Base-by-base conservation (phyloP, 495 filamentous ascomycete genomes). In the Aspergillus conjunctus region DNA sequence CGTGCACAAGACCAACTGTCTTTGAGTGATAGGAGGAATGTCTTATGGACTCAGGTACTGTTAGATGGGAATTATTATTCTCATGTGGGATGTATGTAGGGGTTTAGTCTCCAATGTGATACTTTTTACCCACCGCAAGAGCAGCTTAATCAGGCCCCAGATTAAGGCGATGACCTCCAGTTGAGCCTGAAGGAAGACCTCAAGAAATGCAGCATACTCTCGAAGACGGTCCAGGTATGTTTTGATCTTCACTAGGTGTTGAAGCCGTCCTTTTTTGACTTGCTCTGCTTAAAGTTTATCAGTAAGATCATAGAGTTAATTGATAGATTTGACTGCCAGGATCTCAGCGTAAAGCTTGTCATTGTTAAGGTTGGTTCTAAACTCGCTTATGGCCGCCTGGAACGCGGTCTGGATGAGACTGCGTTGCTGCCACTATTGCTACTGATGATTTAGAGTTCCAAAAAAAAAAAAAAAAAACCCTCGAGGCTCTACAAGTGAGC, bases 111-210 rank as follows among this genome's bases (percentile, higher is more conserved):
- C n/a, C n/a, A n/a, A n/a, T n/a, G n/a, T n/a, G n/a, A n/a, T n/a
- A n/a, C n/a, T n/a, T n/a, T n/a, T n/a, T n/a, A n/a, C n/a, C 51
- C 51, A 54, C 18, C 41, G 51, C 51, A 54, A 22, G 14, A 54
- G 51, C 32, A 54, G 18, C 33, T 54, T 54, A 8, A 54, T 54
- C 2, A 33, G 51, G 2, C 51, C 51, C 51, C 51, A 54, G 34
- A 54, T 54, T n/a, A 54, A 43, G 15, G 33, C 51, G 10, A 54
- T 32, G 21, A 54, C 41, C 15, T 54, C 51, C 11, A 33, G 51
- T 15, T 54, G 32, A 41, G 41, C 51, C 51, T 54, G 51, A 7
- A 54, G 18, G 18, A 54, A 54, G 1, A 54, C 51, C 34, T 54
- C 51, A 20, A 54, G 18, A 37, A 54, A 32, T 14, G 7, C 51